phyloP scores from a whole-genome alignment of 1,284 basidiomycete species.

The Ceratobasidium sp. region DNA sequence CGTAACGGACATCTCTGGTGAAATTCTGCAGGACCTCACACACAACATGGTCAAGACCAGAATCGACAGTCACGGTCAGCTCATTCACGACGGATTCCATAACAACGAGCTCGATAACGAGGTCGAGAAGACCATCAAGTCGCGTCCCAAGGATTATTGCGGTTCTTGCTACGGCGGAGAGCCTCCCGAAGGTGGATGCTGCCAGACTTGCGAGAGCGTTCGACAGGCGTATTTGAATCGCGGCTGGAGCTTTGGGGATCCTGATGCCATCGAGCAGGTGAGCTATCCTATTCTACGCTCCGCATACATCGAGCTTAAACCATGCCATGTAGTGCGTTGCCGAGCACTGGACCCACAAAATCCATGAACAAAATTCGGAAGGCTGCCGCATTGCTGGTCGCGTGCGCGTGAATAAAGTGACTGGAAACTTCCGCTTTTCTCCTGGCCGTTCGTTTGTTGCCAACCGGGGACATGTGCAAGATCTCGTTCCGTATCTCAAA shows the following conservation, averaged over 20 bases:
- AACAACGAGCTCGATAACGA: slow-evolving; percentile 73
- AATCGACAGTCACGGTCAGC: slow-evolving; percentile 66
- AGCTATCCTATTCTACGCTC: not conserved
- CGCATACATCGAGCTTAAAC: not conserved
- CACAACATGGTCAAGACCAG: slow-evolving; percentile 91
- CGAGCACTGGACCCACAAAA: slow-evolving; percentile 95
- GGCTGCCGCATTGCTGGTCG: slow-evolving; percentile 94
- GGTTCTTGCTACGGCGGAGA: slow-evolving; percentile 97
- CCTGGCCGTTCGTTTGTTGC: slow-evolving; percentile 94
- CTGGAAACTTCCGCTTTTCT: slow-evolving; percentile 88
- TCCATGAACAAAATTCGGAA: slow-evolving; percentile 90
- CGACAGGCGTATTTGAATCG: slow-evolving; percentile 87
- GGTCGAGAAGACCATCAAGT: slow-evolving; percentile 76
- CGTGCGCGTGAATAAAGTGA: slow-evolving; percentile 96
- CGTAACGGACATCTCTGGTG: slow-evolving; percentile 98
- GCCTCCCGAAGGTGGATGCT: slow-evolving; percentile 84
- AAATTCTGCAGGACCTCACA: slow-evolving; percentile 87
- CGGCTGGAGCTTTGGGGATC: slow-evolving; percentile 95
- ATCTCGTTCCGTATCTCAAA: slow-evolving; percentile 93
- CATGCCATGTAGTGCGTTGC: slow-evolving; percentile 72
- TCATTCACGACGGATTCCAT: slow-evolving; percentile 60
- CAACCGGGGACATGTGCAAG: slow-evolving; percentile 83
- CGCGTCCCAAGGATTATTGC: slow-evolving; percentile 74
- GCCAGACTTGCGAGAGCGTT: slow-evolving; percentile 96
- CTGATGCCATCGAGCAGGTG: slow-evolving; percentile 92